phyloP scores from a whole-genome alignment of 106 monocot genomes.

The Dioscorea dumetorum region DNA sequence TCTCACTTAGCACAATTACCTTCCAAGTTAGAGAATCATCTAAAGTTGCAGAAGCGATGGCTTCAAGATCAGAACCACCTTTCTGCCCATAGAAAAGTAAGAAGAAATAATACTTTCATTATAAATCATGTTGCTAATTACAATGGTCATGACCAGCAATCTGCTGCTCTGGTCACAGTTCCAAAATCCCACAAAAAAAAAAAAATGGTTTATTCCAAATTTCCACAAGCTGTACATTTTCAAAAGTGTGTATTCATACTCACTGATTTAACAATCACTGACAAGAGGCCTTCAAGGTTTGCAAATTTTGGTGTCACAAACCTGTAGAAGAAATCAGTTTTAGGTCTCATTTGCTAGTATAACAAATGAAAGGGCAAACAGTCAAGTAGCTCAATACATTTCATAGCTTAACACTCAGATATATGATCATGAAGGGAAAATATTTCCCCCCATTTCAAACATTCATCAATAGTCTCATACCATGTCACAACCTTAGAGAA shows the following conservation, averaged over 20 bases:
- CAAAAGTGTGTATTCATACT: conserved; percentile 22
- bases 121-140: background rate
- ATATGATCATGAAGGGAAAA: too few species aligned
- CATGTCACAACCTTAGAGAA: background rate
- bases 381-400: background rate
- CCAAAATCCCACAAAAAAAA: too few species aligned
- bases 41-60: conserved; percentile 30
- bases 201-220: background rate
- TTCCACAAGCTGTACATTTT: background rate
- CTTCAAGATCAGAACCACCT: conserved; percentile 47
- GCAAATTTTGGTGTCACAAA: conserved; percentile 20
- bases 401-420: too few species aligned
- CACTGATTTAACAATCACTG: conserved; percentile 28
- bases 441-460: background rate
- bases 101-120: background rate
- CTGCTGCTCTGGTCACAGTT: too few species aligned
- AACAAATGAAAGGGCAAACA: background rate
- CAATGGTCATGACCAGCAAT: background rate
- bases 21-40: conserved; percentile 77
- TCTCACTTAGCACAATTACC: conserved; percentile 12
- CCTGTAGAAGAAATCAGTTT: conserved; percentile 25
- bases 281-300: conserved; percentile 43
- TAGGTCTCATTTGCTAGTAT: background rate
- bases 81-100: conserved; percentile 23
- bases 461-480: background rate